phyloP scores from a whole-genome alignment of 2,329 filamentous ascomycete genomes.

The Coleophoma crateriformis region DNA sequence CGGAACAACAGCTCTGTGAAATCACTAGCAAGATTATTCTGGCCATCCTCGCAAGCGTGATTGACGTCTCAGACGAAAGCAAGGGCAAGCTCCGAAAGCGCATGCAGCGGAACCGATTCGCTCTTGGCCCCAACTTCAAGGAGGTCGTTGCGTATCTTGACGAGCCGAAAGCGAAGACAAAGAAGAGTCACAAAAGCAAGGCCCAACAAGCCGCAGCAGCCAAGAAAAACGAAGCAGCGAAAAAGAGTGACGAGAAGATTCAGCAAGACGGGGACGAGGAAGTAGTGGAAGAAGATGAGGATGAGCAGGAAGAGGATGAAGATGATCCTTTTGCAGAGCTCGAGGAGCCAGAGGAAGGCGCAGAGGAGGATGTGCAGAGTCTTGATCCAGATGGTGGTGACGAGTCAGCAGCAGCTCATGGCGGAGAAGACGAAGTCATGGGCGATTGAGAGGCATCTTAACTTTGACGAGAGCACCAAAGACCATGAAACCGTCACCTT shows the following conservation, averaged over 20 bases:
- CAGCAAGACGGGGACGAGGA: conserved; percentile 7
- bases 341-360: conserved; percentile 51
- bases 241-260: conserved; percentile 35
- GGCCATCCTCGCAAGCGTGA: conserved; percentile 66
- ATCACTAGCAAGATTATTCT: conserved; percentile 81
- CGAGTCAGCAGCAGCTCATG: conserved; percentile 27
- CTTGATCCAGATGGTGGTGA: conserved; percentile 37
- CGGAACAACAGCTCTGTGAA: conserved; percentile 82
- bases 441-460: conserved; percentile 28
- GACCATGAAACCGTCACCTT: no score
- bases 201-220: conserved; percentile 36
- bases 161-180: conserved; percentile 49
- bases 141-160: conserved; percentile 80
- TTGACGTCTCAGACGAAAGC: conserved; percentile 58
- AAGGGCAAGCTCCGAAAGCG: conserved; percentile 63
- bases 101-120: conserved; percentile 72
- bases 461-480: no score
- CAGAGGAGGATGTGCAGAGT: conserved; percentile 48
- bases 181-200: conserved; percentile 29
- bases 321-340: conserved; percentile 36
- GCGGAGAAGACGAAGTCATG: conserved; percentile 26
- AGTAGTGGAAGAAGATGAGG: conserved; percentile 20
- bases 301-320: conserved; percentile 24
- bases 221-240: conserved; percentile 33
- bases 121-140: conserved; percentile 78